Evolutionary conservation across 2,329 filamentous ascomycete genomes (phyloP), one percentile per base, ranked within the genome.

Genomic region (Alternaria arborescens): DNA sequence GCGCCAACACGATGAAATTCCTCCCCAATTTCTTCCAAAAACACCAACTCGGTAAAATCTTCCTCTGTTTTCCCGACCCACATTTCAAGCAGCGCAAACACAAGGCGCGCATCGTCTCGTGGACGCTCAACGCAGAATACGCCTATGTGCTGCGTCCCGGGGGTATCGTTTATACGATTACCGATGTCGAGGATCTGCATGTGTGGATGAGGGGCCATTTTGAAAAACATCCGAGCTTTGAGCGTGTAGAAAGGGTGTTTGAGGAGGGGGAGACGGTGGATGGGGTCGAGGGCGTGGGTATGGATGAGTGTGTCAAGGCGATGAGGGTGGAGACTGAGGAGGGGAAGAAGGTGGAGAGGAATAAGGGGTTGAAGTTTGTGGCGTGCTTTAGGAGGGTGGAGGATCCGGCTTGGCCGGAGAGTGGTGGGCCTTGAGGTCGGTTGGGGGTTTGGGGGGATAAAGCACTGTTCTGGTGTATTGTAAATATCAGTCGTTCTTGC

Each of bases 1-100:
- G 95, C 64, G 92, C 92, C 67, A 99, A 99, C 82, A 92, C 93
- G 5, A 99, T 99, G 95, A 99, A 99, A 78, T 99, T 98, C 79
- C 84, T 99, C n/a, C 94, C 96, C 64, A 98, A 99, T 77, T 97
- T 97, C 84, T 98, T 99, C 84, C 83, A 81, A 55, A 91, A 89
- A 72, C 84, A 82, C 14, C 94, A 97, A 77, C 87, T 99, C 14
- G 87, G 86, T 65, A 96, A 96, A 76, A 92, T 98, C 75, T 99
- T 99, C 79, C 91, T 99, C 71, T 99, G 95, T 83, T 99, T 99
- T 77, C 95, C 95, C 0, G 95, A 99, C 74, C 95, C 95, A 60
- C 95, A 99, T 80, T 99, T 99, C 84, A 99, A 99, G 81, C 88
- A 92, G 12, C 87, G 94, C 65, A 99, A 99, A 80, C 95, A 98